Evolutionary conservation across 257 asterid genomes (phyloP), one percentile per base, ranked within the genome.

Genomic region (Echites panduratus): DNA sequence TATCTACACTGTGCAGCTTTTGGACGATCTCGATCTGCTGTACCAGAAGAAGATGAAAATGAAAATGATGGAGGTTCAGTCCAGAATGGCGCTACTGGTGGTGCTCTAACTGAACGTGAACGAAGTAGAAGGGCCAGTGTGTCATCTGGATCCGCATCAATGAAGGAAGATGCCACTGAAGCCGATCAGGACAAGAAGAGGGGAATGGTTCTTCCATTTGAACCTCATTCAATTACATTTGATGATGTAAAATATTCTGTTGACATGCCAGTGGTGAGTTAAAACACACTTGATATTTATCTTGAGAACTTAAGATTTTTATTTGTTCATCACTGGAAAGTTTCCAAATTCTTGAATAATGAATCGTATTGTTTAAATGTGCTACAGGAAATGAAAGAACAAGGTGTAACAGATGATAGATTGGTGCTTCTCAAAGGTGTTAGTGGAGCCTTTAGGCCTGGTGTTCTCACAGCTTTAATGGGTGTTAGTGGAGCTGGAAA

Each of bases 151-250:
- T 73, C 71, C 35, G 35, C 71, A 45, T 63, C 77, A 29, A 48
- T 14, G 77, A 78, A 79, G 72, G 47, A 75, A 52, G 83, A 80
- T 50, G 80, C 81, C 73, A 74, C 29, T 14, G 88, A 73, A 71
- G 77, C 73, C 6, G 45, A 50, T 32, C 81, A 81, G 69, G 84
- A 67, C 26, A 47, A 29, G 67, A 75, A 84, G 75, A 87, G 66
- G 63, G 97, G 97, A 81, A 86, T 91, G 96, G 82, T 89, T 76
- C 97, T 94, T 81, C 98, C 97, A 41, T 94, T 89, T 64, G 97
- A 88, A 74, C 97, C 97, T 0, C 94, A 93, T 78, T 89, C 90
- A 26, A 79, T 93, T 71, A 88, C 97, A 19, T 93, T 93, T 41
- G 91, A 93, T 12, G 82, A 89, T 4, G 49, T 93, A 27, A 73